Evolutionary conservation across 768 basidiomycete genomes (phyloP), one percentile per base, ranked within the genome.

Genomic region (Rhodosporidiobolus sp.): DNA sequence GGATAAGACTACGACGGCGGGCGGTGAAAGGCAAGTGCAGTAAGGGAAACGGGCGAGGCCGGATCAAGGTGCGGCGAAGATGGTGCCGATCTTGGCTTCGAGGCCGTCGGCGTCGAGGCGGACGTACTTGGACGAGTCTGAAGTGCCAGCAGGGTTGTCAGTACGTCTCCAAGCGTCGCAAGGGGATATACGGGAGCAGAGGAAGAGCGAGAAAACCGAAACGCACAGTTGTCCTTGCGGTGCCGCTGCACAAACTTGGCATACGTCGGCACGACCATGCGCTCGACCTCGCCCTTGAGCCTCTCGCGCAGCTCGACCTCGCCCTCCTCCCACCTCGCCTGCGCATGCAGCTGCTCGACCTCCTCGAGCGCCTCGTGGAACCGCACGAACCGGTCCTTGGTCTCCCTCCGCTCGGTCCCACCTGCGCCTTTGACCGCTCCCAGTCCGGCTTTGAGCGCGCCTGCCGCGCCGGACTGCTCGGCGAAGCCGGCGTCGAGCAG

Each of bases 321-420:
- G 30, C 66, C 71, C 30, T 73, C 64, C 38, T 79, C 77, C 8
- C 73, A 34, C 56, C 62, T 68, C 35, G 67, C 74, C 54, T 55
- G 38, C 46, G 34, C 24, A 46, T 79, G 77, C 30, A 78, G 49
- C 38, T 30, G 34, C 70, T 78, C 78, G 49, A 78, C 71, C 48
- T 79, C 78, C 32, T 73, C 76, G 46, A 79, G 64, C 56, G 76
- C 76, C 28, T 79, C 78, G 60, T 77, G 73, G 67, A 79, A 79
- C 50, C 77, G 48, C 26, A 69, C 70, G 60, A 79, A 79, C 49
- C 77, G 69, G 57, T 79, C 78, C 56, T 77, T 79, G 1, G 72
- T 74, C 55, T 77, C 77, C 20, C 74, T 50, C 22, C 73, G 69
- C 54, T 79, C 78, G 17, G 63, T 68, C 4, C 72, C 75, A 20